Conservation (phyloP, 2,329 filamentous ascomycete species). For the Bertia moriformis region DNA sequence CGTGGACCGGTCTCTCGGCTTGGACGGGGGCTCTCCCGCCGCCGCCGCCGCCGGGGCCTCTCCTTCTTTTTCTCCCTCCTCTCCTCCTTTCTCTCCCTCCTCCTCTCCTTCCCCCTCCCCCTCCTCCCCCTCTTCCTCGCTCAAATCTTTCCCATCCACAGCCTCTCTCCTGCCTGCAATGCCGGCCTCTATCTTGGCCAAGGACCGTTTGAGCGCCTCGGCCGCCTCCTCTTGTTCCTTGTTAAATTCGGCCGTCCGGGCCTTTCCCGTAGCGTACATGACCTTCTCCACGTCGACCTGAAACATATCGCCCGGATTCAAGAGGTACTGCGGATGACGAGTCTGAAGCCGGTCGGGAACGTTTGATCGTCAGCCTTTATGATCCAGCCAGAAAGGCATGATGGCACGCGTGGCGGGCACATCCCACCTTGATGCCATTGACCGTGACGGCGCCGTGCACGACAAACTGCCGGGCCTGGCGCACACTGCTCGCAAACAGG, state of each 20-base stretch:
- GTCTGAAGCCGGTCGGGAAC: slow-evolving; percentile 47
- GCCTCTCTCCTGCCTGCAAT: slow-evolving; percentile 12
- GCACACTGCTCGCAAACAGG: slow-evolving; percentile 81
- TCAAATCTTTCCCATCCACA: slow-evolving; percentile 10
- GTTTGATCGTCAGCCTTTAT: background rate
- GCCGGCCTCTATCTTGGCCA: slow-evolving; percentile 7
- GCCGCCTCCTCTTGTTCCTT: slow-evolving; percentile 11
- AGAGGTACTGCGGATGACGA: slow-evolving; percentile 76
- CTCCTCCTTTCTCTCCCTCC: slow-evolving; percentile 4
- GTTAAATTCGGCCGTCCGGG: slow-evolving; percentile 31
- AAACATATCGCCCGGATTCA: slow-evolving; percentile 98
- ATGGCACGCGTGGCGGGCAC: background rate
- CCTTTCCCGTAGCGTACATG: slow-evolving; percentile 69
- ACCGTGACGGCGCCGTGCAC: slow-evolving; percentile 87
- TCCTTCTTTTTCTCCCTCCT: slow-evolving; percentile 4
- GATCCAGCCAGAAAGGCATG: background rate
- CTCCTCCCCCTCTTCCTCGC: slow-evolving; percentile 8
- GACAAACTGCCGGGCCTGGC: slow-evolving; percentile 87
- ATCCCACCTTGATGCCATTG: slow-evolving; percentile 77
- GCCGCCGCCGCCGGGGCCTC: slow-evolving; percentile 7
- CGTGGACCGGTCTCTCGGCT: no score
- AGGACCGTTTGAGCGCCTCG: slow-evolving; percentile 9
- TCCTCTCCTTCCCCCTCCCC: slow-evolving; percentile 6
- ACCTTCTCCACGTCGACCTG: slow-evolving; percentile 83
- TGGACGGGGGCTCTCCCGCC: slow-evolving; percentile 20